Percentiles rank a stretch among this genome's conserved stretches.
phyloP scores from a whole-genome alignment of 2,329 filamentous ascomycete genomes.

The Pseudogymnoascus sp. region DNA sequence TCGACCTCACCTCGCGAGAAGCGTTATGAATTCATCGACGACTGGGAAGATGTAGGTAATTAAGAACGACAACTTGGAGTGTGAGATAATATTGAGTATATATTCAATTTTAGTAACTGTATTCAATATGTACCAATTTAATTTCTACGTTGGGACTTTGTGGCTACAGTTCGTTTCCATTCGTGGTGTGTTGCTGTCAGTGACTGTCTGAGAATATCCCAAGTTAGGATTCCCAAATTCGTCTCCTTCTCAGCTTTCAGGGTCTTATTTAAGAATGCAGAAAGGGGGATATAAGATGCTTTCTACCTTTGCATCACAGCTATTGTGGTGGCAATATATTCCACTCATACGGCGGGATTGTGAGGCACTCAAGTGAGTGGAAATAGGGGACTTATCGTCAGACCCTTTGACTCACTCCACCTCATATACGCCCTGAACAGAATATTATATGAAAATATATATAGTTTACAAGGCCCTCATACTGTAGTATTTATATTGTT shows the following conservation, averaged over 20 bases:
- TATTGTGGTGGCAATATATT: neutral
- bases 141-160: neutral
- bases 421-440: neutral
- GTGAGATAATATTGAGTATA: neutral
- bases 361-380: neutral
- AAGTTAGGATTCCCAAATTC: neutral
- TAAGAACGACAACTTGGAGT: neutral
- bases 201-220: neutral
- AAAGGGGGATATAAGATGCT: neutral
- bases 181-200: neutral
- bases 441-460: neutral
- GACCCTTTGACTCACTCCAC: neutral
- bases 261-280: neutral
- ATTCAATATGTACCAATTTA: neutral
- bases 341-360: neutral
- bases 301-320: too few relatives aligned
- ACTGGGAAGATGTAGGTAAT: neutral
- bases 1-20: neutral
- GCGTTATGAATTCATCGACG: neutral
- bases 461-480: neutral
- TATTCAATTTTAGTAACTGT: neutral
- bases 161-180: neutral
- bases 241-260: neutral
- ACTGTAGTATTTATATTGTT: neutral
- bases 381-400: neutral